Evolutionary conservation across 139 green algal species (phyloP), one percentile per base, ranked within the genome.

Genomic region (Chlamydomonas incerta): DNA sequence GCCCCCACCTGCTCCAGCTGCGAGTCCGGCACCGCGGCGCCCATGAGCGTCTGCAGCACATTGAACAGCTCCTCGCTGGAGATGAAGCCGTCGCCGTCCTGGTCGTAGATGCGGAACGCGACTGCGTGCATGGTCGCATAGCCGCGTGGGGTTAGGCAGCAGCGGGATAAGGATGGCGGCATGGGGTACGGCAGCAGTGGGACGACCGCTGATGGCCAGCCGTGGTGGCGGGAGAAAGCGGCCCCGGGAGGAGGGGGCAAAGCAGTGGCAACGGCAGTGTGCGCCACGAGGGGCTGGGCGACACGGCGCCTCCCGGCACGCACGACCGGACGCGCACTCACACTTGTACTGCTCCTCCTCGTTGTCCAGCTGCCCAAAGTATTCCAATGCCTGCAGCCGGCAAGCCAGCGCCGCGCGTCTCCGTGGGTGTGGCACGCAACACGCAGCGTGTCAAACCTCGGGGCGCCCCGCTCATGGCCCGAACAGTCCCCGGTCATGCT

Each of bases 331-430:
- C 47, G 34, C 11, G n/a, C n/a, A 72, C 87, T 82, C 60, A 90
- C 87, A 90, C 21, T 88, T 85, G 81, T 90, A 90, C 29, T 90
- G 87, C 81, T 88, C 87, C 74, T 90, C 87, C 67, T 79, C 73
- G 33, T 68, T 52, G 18, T 88, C 87, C 65, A 90, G 66, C 41
- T 79, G 52, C 5, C 74, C 81, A 35, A 90, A 90, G 52, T 85
- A 82, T 66, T 88, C 74, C 3, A 90, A 74, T 0, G 87, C 87
- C 52, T 85, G n/a, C 50, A 8, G n/a, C n/a, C n/a, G n/a, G n/a
- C n/a, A n/a, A n/a, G n/a, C n/a, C n/a, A n/a, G n/a, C n/a, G n/a
- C n/a, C n/a, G n/a, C n/a, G n/a, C n/a, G n/a, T n/a, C n/a, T n/a
- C n/a, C n/a, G 8, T 31, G 41, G 34, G 60, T 46, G 50, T 31